A percentile compares a stretch with the other conserved stretches of the same genome.
Conservation (phyloP, 2,329 filamentous ascomycete species). For the Pseudogymnoascus sp. region DNA sequence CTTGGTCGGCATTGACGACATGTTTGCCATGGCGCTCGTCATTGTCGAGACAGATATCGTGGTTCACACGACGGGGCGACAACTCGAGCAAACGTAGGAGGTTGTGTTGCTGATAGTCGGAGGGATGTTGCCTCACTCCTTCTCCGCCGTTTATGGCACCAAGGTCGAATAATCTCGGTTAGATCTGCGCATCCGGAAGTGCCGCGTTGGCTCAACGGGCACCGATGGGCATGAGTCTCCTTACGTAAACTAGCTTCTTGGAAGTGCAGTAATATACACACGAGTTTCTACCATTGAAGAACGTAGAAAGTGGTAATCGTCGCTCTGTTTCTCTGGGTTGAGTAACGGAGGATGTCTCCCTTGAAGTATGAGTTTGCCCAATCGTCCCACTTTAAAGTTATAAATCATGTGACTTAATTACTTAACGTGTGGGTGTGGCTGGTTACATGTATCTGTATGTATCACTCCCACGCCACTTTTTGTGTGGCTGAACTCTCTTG, state of each 20-base stretch:
- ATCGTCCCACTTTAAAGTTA: not conserved
- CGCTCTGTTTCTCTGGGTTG: not conserved
- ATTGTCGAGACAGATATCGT: constrained; percentile 4
- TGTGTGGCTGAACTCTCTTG: not conserved
- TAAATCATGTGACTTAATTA: constrained; percentile 7
- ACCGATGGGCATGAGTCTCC: not conserved
- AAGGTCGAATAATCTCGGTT: constrained; percentile 9
- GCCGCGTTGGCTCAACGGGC: not conserved
- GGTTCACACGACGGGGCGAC: constrained; percentile 8
- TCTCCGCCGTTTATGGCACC: constrained; percentile 2
- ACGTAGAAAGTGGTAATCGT: not conserved
- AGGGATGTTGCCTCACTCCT: constrained; percentile 4
- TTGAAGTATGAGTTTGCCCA: constrained; percentile 1
- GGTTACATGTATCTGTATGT: not conserved
- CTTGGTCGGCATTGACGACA: constrained; percentile 4
- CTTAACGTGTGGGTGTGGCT: not conserved
- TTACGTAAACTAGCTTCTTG: constrained; percentile 8
- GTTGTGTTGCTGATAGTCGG: not conserved
- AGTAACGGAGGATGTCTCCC: not conserved
- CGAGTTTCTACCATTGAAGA: not conserved
- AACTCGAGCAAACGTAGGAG: not conserved
- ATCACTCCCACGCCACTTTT: not conserved
- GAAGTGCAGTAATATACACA: not conserved
- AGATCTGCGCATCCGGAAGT: constrained; percentile 9
- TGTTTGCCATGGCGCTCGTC: constrained; percentile 10